Percentiles rank a stretch among this genome's conserved stretches.
Conservation (phyloP, 2,329 filamentous ascomycete species). For the Xylariaceae sp. region DNA sequence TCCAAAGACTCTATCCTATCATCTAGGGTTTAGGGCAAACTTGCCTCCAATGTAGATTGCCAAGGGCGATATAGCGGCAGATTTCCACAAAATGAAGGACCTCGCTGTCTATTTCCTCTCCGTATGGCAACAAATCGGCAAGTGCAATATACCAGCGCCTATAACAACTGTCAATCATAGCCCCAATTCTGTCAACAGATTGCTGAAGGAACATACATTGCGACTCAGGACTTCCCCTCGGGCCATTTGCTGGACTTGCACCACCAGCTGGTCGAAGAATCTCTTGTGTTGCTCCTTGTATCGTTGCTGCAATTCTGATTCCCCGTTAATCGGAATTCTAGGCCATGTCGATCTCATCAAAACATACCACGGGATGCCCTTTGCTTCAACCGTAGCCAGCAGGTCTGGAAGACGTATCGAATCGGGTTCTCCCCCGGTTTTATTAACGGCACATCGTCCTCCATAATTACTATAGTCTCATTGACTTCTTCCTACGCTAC, state of each 20-base stretch:
- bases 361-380: too few species aligned
- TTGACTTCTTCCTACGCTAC: constrained; percentile 21
- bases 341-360: too few species aligned
- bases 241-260: constrained; percentile 16
- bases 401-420: constrained; percentile 20
- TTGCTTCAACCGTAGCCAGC: constrained; percentile 15
- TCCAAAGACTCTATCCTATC: not conserved
- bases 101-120: constrained; percentile 15
- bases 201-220: too few species aligned
- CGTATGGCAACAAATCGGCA: constrained; percentile 10
- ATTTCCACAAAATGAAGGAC: constrained; percentile 15
- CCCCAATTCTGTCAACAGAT: constrained; percentile 14
- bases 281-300: constrained; percentile 12
- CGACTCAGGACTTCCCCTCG: too few species aligned
- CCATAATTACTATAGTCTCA: constrained; percentile 15
- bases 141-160: constrained; percentile 20
- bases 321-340: too few species aligned
- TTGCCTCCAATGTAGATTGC: constrained; percentile 20
- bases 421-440: constrained; percentile 10
- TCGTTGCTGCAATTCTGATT: constrained; percentile 18
- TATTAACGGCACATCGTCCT: constrained; percentile 1
- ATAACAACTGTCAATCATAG: constrained; percentile 16
- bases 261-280: constrained; percentile 16
- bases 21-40: not conserved
- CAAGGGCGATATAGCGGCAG: constrained; percentile 13